These are phyloP conservation scores for Liriodendron chinense DNA, from an alignment of 164 flowering plant species.

Conservation along the genomic window DNA sequence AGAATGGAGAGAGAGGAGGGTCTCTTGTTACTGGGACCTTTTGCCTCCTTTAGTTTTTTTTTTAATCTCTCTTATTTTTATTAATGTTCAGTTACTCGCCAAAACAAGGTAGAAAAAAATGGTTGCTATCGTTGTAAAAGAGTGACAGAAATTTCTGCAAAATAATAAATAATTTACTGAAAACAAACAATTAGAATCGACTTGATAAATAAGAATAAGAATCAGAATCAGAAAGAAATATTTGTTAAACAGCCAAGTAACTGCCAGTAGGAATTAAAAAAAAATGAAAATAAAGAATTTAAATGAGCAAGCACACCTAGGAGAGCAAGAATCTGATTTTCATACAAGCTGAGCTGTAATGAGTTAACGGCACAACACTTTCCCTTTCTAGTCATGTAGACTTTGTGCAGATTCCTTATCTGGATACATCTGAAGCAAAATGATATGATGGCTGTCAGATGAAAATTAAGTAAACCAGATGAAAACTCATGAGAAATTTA, in stretches of 20 bases:
- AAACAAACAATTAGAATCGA: background rate
- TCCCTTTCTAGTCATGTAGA: slow-evolving; percentile 61
- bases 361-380: slow-evolving; percentile 88
- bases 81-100: background rate
- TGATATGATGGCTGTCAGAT: slow-evolving; percentile 2
- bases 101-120: background rate
- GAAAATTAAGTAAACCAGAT: background rate
- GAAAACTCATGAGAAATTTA: background rate
- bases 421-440: slow-evolving; percentile 69
- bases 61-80: no score
- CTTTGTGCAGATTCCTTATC: slow-evolving; percentile 77
- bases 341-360: slow-evolving; percentile 75
- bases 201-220: background rate
- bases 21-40: no score
- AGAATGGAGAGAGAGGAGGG: no score
- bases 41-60: no score
- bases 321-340: slow-evolving; percentile 96
- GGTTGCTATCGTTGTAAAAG: no score
- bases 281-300: background rate
- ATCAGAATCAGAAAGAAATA: background rate
- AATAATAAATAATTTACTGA: background rate
- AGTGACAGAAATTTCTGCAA: background rate
- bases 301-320: slow-evolving; percentile 49
- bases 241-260: background rate
- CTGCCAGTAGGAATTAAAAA: background rate